phyloP scores from a whole-genome alignment of 2,329 filamentous ascomycete genomes.

The Neodidymelliopsis sp. region DNA sequence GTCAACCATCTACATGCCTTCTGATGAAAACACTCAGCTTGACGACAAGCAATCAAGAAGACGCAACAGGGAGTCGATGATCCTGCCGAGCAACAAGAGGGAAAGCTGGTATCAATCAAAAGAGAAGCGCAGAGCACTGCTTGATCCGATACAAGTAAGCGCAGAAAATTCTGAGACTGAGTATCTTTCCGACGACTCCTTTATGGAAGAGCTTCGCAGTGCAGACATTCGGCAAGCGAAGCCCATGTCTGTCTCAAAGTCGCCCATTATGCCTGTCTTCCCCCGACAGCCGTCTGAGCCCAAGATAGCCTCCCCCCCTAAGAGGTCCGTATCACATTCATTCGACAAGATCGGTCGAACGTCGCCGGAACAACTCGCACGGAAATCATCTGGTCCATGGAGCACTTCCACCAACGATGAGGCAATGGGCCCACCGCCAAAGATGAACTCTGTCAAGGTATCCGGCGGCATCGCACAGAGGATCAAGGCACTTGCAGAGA shows the following conservation, averaged over 20 bases:
- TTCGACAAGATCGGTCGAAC: slow-evolving; percentile 31
- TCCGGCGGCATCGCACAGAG: slow-evolving; percentile 92
- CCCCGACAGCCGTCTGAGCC: slow-evolving; percentile 44
- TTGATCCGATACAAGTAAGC: slow-evolving; percentile 49
- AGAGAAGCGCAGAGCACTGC: slow-evolving; percentile 50
- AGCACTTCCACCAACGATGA: slow-evolving; percentile 11
- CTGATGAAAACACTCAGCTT: slow-evolving; percentile 22
- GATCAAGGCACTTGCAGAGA: slow-evolving; percentile 90
- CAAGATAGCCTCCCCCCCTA: slow-evolving; percentile 31
- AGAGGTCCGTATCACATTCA: slow-evolving; percentile 50
- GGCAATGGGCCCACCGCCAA: slow-evolving; percentile 21
- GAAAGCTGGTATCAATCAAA: slow-evolving; percentile 41
- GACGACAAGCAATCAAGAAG: slow-evolving; percentile 29
- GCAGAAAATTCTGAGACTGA: slow-evolving; percentile 54
- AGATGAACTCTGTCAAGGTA: slow-evolving; percentile 78
- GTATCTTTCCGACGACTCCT: slow-evolving; percentile 76
- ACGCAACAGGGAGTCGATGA: slow-evolving; percentile 41
- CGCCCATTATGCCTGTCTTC: slow-evolving; percentile 76
- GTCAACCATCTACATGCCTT: slow-evolving; percentile 42
- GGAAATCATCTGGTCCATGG: slow-evolving; percentile 46
- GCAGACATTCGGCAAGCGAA: slow-evolving; percentile 86
- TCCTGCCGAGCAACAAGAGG: slow-evolving; percentile 31
- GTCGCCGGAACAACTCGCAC: slow-evolving; percentile 38
- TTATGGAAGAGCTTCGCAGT: slow-evolving; percentile 84
- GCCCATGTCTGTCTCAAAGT: slow-evolving; percentile 75